Evolutionary conservation across 352 stramenopile genomes (phyloP).

Genomic region (Phytopythium ostracodes): DNA sequence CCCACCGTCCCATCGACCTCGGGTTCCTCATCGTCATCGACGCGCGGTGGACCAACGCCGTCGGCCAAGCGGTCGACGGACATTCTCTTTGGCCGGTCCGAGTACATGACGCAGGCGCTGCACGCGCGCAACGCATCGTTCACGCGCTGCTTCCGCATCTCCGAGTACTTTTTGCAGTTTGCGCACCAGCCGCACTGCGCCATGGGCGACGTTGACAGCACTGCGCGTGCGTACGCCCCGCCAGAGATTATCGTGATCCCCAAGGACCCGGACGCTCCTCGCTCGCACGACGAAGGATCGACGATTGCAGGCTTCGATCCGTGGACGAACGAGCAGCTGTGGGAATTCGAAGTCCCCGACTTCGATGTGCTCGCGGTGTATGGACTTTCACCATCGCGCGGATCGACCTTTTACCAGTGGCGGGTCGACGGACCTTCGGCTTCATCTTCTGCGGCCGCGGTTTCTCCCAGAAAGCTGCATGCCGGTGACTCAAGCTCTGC

Average conservation of each 20-base stretch:
- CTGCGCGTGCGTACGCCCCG: constrained; percentile 11
- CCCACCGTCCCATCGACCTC: background rate
- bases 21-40: constrained; percentile 10
- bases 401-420: constrained; percentile 67
- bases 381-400: constrained; percentile 46
- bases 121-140: constrained; percentile 54
- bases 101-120: constrained; percentile 67
- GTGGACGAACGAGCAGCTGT: constrained; percentile 63
- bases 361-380: constrained; percentile 74
- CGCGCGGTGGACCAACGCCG: no score
- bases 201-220: constrained; percentile 17
- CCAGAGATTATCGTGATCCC: constrained; percentile 58
- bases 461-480: background rate
- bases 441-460: constrained; percentile 7
- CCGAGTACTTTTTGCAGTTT: constrained; percentile 83
- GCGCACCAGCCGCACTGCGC: constrained; percentile 44
- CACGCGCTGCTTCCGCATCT: constrained; percentile 74
- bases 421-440: constrained; percentile 67
- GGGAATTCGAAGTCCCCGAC: constrained; percentile 63
- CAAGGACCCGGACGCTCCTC: constrained; percentile 40
- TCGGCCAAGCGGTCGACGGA: constrained; percentile 16
- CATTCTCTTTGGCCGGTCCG: constrained; percentile 69
- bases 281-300: constrained; percentile 51
- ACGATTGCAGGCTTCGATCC: constrained; percentile 72
- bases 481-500: background rate